Percentiles rank a stretch among this genome's conserved stretches.
These are phyloP conservation scores for Yamadazyma olivae DNA, from an alignment of 805 yeast genomes.

Conservation along the genomic window DNA sequence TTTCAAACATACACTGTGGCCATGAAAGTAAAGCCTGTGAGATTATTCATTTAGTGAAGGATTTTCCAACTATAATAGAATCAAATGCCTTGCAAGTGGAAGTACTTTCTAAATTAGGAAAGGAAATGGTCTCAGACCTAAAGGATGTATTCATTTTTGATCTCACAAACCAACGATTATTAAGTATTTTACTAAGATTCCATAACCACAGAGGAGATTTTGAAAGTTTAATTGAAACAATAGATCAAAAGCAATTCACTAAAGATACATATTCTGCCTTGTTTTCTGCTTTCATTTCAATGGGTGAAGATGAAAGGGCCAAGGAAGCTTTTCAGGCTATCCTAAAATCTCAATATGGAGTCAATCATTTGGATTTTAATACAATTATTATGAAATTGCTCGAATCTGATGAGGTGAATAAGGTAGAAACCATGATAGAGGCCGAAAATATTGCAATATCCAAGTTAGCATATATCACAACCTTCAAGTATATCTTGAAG, in stretches of 20 bases:
- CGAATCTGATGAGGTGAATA: slow-evolving; percentile 19
- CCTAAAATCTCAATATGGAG: slow-evolving; percentile 24
- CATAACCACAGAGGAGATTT: no score
- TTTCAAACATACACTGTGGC: background rate
- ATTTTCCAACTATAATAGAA: background rate
- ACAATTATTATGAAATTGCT: slow-evolving; percentile 25
- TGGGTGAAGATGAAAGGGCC: slow-evolving; percentile 25
- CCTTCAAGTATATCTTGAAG: slow-evolving; percentile 15
- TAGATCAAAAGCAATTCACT: no score
- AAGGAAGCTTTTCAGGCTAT: slow-evolving; percentile 28
- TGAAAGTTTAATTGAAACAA: no score
- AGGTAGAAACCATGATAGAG: slow-evolving; percentile 21
- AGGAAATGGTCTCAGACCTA: background rate
- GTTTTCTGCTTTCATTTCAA: slow-evolving; percentile 25
- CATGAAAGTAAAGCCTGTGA: slow-evolving; percentile 2
- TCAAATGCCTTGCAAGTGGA: background rate
- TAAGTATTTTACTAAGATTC: slow-evolving; percentile 1
- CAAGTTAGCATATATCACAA: slow-evolving; percentile 22
- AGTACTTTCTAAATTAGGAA: background rate
- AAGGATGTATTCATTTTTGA: background rate
- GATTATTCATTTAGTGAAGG: background rate
- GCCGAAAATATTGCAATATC: slow-evolving; percentile 18
- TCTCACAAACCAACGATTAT: background rate
- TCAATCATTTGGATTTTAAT: slow-evolving; percentile 24
- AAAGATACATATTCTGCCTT: slow-evolving; percentile 32